Percentiles rank a stretch among this genome's conserved stretches.
These are phyloP conservation scores for Leucocoprinus birnbaumii DNA, from an alignment of 768 basidiomycete species.

Conservation along the genomic window DNA sequence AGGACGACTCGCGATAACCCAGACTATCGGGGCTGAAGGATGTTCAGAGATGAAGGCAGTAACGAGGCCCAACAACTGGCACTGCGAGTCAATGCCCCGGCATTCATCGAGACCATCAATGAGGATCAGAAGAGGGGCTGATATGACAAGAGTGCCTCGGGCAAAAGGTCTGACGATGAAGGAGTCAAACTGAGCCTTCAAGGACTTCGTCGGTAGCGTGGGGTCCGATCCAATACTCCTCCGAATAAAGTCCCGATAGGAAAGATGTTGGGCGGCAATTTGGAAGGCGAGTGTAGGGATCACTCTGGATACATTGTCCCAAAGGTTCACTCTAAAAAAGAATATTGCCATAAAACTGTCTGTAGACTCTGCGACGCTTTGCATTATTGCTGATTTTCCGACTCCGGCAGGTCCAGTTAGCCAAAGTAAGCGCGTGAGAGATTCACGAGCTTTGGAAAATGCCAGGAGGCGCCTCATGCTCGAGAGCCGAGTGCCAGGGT, in stretches of 20 bases:
- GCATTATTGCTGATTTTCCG: conserved; percentile 1
- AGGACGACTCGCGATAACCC: conserved; percentile 24
- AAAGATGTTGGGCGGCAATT: conserved; percentile 12
- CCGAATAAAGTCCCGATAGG: conserved; percentile 2
- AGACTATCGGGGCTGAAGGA: conserved; percentile 15
- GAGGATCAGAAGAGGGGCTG: conserved; percentile 10
- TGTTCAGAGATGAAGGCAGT: background rate
- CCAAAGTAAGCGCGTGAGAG: background rate
- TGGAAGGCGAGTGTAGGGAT: conserved; percentile 19
- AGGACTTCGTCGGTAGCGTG: conserved; percentile 9
- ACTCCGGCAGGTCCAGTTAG: conserved; percentile 1
- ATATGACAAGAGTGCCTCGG: background rate
- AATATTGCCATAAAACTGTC: background rate
- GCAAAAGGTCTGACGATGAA: conserved; percentile 14
- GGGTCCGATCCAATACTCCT: conserved; percentile 6
- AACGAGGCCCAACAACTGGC: conserved; percentile 15
- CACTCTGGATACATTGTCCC: background rate
- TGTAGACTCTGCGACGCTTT: background rate
- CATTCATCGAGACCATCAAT: conserved; percentile 27
- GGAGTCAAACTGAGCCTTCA: conserved; percentile 10
- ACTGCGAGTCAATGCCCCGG: conserved; percentile 8
- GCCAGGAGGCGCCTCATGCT: conserved; percentile 9
- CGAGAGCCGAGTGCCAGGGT: conserved; percentile 16
- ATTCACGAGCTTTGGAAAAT: background rate
- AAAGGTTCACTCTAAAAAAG: background rate